Conservation (phyloP, 371 early-diverging fungal species). For the Mucor irregularis region DNA sequence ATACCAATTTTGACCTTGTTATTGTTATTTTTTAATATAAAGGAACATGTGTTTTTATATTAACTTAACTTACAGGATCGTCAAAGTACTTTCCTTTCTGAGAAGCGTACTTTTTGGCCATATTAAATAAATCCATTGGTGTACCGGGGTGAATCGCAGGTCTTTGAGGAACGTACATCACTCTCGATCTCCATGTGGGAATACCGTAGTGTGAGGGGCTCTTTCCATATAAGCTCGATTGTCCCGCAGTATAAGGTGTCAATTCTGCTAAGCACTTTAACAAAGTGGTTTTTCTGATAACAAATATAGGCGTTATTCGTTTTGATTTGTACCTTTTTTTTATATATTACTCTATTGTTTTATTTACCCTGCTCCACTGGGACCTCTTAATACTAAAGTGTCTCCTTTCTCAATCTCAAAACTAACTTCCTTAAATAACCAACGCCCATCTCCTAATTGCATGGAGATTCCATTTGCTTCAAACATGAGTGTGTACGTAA, state of each 20-base stretch:
- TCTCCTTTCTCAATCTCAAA: constrained; percentile 58
- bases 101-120: constrained; percentile 52
- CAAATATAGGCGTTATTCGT: neutral
- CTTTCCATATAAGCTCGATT: constrained; percentile 57
- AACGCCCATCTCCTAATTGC: constrained; percentile 43
- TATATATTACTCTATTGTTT: neutral
- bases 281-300: constrained; percentile 81
- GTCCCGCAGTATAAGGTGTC: constrained; percentile 63
- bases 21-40: no score
- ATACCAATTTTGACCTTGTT: constrained; percentile 56
- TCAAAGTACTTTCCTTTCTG: constrained; percentile 42
- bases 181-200: constrained; percentile 73
- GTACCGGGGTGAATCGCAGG: constrained; percentile 75
- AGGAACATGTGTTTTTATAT: no score
- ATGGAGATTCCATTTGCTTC: constrained; percentile 26
- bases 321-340: neutral
- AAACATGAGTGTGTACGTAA: no score
- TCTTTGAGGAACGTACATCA: constrained; percentile 91
- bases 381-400: constrained; percentile 66
- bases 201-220: constrained; percentile 65
- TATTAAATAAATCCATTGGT: constrained; percentile 68
- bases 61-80: constrained; percentile 56
- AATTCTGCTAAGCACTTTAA: constrained; percentile 82
- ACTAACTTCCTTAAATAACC: constrained; percentile 64
- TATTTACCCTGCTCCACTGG: constrained; percentile 72